Evolutionary conservation across 805 yeast genomes (phyloP), one percentile per base, ranked within the genome.

Genomic region (Saccharomycopsis guyanensis): DNA sequence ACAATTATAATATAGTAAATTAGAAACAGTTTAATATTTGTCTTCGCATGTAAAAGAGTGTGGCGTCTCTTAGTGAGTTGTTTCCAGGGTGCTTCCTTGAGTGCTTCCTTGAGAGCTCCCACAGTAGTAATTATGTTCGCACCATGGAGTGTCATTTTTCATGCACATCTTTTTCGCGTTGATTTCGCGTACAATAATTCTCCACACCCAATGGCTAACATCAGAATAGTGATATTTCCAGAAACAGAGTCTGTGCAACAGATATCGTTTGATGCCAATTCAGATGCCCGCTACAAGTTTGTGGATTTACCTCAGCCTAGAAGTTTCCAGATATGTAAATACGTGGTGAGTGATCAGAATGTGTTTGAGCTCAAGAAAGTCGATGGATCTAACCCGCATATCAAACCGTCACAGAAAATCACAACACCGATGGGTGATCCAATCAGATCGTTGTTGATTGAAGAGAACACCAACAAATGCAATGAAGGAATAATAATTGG

Each of bases 401-500:
- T 33, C 20, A 33, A 33, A 15, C 37, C 18, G 37, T 15, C 29
- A 6, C 37, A 33, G 18, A 15, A 33, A 33, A 15, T 18, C 20
- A 33, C 18, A 18, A 33, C 37, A 15, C 37, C 20, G 10, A 33
- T 15, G 37, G 20, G 29, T 6, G 29, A 25, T 7, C 37, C 37
- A 33, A 33, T 33, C 37, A 33, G 20, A 7, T 33, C 37, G 19
- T 15, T 33, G 20, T 18, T 33, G 18, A 33, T 33, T 15, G 37
- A 33, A 15, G 20, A 15, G 19, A 18, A 33, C 10, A 33, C 19
- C 19, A 33, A 18, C 19, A 15, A 33, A 33, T 5, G 37, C 20
- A 18, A 22, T 15, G n/a, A 6, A 15, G 53, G 53, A 1, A 15
- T 40, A 3, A 18, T 49, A 7, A 16, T 46, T 12, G 33, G 31